These are phyloP conservation scores for Alternaria arborescens DNA, from an alignment of 2,329 filamentous ascomycete species.

Conservation along the genomic window DNA sequence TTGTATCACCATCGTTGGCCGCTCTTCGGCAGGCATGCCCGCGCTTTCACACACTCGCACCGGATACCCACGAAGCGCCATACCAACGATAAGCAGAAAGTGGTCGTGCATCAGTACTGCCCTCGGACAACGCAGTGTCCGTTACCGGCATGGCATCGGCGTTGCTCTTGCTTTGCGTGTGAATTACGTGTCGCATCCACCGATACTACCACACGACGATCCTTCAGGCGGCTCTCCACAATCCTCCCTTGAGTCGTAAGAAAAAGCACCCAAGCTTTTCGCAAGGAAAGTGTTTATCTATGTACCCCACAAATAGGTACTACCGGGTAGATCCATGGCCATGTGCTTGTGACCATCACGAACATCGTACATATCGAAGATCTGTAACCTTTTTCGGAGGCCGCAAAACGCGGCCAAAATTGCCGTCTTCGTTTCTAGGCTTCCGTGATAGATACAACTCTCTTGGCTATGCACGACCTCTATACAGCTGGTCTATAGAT, in stretches of 20 bases:
- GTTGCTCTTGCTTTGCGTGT: neutral
- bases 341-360: neutral
- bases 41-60: neutral
- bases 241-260: neutral
- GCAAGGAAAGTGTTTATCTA: neutral
- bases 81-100: neutral
- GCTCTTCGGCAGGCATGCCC: neutral
- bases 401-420: neutral
- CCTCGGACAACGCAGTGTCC: neutral
- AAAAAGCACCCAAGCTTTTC: neutral
- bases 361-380: neutral
- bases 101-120: neutral
- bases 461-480: neutral
- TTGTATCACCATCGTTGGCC: neutral
- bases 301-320: neutral
- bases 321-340: neutral
- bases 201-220: slow-evolving; percentile 1
- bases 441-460: neutral
- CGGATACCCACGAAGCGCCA: neutral
- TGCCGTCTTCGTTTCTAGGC: neutral
- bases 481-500: neutral
- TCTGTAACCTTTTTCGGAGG: neutral
- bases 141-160: neutral
- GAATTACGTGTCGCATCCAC: neutral
- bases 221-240: slow-evolving; percentile 1